Conservation (phyloP, 192 early-diverging fungal genomes). For the Jimgerdemannia lactiflua region DNA sequence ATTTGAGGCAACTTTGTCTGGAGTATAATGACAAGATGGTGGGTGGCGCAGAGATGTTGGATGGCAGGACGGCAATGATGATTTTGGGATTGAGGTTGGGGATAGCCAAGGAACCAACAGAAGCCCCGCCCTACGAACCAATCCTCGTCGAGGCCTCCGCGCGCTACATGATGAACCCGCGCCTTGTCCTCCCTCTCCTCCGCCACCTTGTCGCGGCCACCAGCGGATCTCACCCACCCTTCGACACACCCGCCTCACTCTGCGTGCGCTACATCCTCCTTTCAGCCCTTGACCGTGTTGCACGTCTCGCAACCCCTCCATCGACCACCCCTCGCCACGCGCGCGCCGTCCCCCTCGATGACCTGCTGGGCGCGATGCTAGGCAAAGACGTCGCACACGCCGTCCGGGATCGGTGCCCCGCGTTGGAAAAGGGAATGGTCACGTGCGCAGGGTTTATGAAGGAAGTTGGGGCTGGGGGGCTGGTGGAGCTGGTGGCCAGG, state of each 20-base stretch:
- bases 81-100: not conserved
- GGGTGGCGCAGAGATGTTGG: not conserved
- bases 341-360: not conserved
- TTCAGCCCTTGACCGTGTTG: not conserved
- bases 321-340: too few relatives aligned
- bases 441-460: too few relatives aligned
- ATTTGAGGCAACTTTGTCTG: not conserved
- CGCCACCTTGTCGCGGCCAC: not conserved
- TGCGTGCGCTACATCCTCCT: not conserved
- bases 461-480: too few relatives aligned
- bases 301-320: not conserved
- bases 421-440: too few relatives aligned
- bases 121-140: not conserved
- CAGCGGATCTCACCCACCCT: not conserved
- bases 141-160: not conserved
- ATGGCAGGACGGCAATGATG: not conserved
- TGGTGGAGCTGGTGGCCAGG: too few relatives aligned
- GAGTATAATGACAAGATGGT: not conserved
- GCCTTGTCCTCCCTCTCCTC: not conserved
- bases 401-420: too few relatives aligned
- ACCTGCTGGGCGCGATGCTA: not conserved
- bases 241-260: not conserved
- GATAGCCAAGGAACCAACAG: too few relatives aligned
- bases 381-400: too few relatives aligned
- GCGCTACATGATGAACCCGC: not conserved